Percentiles rank a stretch among this genome's conserved stretches.
Conservation (phyloP, 2,329 filamentous ascomycete genomes). For the Bimuria novae-zelandiae region DNA sequence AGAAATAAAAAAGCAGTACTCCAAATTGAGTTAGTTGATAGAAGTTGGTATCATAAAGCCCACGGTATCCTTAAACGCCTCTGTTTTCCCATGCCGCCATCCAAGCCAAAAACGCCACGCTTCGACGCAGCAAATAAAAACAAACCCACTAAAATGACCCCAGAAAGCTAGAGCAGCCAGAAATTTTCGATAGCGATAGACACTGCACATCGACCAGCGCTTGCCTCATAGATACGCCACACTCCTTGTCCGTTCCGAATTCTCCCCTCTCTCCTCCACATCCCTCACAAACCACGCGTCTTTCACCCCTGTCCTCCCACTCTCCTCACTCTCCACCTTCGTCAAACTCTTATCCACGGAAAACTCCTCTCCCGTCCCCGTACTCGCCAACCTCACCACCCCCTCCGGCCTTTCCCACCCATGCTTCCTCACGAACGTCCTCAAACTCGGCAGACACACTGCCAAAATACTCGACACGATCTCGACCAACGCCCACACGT, state of each 20-base stretch:
- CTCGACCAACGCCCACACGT: constrained; percentile 40
- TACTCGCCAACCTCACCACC: constrained; percentile 7
- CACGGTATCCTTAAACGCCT: too few relatives aligned
- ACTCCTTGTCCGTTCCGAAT: constrained; percentile 39
- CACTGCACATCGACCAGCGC: too few relatives aligned
- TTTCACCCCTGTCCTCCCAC: not conserved
- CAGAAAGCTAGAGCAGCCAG: not conserved
- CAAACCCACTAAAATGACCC: not conserved
- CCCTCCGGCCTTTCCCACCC: not conserved
- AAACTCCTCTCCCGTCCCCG: not conserved
- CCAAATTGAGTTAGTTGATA: too few relatives aligned
- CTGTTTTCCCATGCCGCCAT: too few relatives aligned
- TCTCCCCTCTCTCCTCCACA: not conserved
- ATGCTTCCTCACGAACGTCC: constrained; percentile 26
- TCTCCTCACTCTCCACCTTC: not conserved
- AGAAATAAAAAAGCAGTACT: too few relatives aligned
- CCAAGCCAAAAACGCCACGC: too few relatives aligned
- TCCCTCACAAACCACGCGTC: constrained; percentile 11
- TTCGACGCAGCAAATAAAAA: not conserved
- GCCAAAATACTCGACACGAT: constrained; percentile 35
- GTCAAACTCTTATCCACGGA: not conserved
- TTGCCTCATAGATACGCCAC: not conserved
- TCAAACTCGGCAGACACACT: constrained; percentile 31
- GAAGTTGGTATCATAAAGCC: too few relatives aligned
- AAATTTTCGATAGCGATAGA: too few relatives aligned